These are phyloP conservation scores for Alternaria burnsii DNA, from an alignment of 2,329 filamentous ascomycete species.

Conservation along the genomic window DNA sequence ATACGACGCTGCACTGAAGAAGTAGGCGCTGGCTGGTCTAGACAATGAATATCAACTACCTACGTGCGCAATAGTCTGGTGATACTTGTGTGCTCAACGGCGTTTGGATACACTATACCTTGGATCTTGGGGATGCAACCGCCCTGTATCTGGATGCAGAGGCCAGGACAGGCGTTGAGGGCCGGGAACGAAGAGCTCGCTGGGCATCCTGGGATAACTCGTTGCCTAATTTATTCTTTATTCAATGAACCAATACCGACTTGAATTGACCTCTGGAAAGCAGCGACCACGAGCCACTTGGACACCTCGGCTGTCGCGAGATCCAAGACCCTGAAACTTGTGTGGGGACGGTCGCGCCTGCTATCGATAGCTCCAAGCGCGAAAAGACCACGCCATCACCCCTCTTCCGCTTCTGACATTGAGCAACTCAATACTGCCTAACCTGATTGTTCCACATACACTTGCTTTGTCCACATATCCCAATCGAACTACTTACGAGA, in stretches of 20 bases:
- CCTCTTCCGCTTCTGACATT: neutral
- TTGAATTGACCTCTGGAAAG: neutral
- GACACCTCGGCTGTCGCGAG: neutral
- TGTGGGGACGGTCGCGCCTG: neutral
- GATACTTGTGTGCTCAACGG: slow-evolving; percentile 6
- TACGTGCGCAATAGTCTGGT: slow-evolving; percentile 1
- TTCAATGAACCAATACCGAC: neutral
- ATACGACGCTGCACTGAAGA: slow-evolving; percentile 80
- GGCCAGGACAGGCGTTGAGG: neutral
- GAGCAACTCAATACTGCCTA: neutral
- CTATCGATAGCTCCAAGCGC: slow-evolving; percentile 6
- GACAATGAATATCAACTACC: neutral
- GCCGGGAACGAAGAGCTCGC: neutral
- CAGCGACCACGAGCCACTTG: neutral
- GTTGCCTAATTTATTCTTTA: neutral
- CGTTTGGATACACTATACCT: slow-evolving; percentile 10
- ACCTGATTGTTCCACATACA: neutral
- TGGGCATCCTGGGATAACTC: neutral
- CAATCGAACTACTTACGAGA: slow-evolving; percentile 8
- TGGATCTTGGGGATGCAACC: neutral
- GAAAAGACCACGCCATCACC: slow-evolving; percentile 6
- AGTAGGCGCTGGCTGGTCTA: slow-evolving; percentile 25
- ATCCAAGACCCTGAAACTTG: neutral
- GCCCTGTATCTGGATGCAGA: neutral
- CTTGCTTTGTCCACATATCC: too few relatives aligned